These are phyloP conservation scores for Kwoniella bestiolae DNA, from an alignment of 768 basidiomycete genomes.

Conservation along the genomic window DNA sequence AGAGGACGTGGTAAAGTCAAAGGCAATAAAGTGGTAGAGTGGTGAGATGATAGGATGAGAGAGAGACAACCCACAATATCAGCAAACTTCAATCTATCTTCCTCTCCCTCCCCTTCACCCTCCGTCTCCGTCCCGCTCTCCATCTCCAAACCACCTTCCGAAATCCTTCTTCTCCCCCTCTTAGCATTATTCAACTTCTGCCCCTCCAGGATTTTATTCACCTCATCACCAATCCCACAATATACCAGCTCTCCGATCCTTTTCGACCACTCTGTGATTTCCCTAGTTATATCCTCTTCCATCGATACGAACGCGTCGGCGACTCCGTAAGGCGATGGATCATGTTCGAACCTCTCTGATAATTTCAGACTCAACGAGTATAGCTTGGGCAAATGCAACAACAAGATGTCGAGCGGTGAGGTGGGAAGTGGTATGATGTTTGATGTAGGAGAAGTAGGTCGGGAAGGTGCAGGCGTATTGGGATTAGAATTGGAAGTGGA, in stretches of 20 bases:
- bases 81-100: constrained; percentile 29
- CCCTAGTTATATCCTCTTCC: constrained; percentile 31
- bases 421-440: constrained; percentile 1
- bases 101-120: background rate
- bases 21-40: too few species aligned
- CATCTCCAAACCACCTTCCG: constrained; percentile 9
- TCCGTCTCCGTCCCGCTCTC: background rate
- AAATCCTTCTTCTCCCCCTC: constrained; percentile 2
- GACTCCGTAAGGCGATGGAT: constrained; percentile 43
- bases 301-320: constrained; percentile 39
- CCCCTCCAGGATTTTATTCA: constrained; percentile 12
- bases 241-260: constrained; percentile 35
- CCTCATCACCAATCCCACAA: constrained; percentile 26
- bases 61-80: constrained; percentile 38
- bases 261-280: constrained; percentile 39
- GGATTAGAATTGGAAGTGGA: background rate
- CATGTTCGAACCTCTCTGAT: constrained; percentile 43
- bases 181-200: background rate
- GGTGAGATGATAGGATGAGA: background rate
- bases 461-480: constrained; percentile 2
- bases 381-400: constrained; percentile 32
- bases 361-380: constrained; percentile 35
- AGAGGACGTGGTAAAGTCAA: too few species aligned
- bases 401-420: constrained; percentile 14
- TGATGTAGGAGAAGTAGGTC: background rate